Evolutionary conservation across 306 rosid species (phyloP), one percentile per base, ranked within the genome.

Genomic region (Prunus mongolica): DNA sequence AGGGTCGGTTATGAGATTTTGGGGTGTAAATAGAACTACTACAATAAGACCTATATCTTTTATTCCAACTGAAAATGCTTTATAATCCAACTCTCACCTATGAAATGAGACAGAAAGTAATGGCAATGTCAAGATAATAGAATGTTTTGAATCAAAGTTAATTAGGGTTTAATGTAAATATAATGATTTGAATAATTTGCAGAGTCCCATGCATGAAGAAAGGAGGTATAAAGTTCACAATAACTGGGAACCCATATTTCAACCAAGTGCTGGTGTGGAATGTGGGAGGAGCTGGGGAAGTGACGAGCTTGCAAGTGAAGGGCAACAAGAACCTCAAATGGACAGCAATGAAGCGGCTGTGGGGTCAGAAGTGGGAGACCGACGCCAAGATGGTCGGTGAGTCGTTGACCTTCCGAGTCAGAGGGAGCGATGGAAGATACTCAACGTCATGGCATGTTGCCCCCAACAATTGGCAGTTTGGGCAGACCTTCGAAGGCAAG

Each of bases 281-380:
- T 67, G 96, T 91, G 49, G 97, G 87, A 41, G 98, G 96, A 56
- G 91, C 93, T 2, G 98, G 98, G 7, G 96, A 91, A 19, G 41
- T 90, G 14, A 54, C 24, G 5, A 20, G 79, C 41, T 60, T 91
- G 34, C 83, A 72, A 28, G 96, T 94, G 84, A 94, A 86, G 85
- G 95, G 97, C 28, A 24, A 71, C 25, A 13, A 81, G 14, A 87
- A 92, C 16, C 87, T 88, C 25, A 65, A 84, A 67, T 94, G 97
- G 97, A 88, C 87, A 20, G 4, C 61, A 0, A 62, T 92, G 90
- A 76, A 54, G 77, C 44, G 96, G 22, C 45, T 54, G 76, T 94
- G 96, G 98, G 98, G 95, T 51, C 91, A 89, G 85, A 91, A 78
- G 75, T 94, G 98, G 97, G 80, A 67, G 41, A 87, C 91, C 1